Conservation (phyloP, 1,139 yeast genomes). For the Geotrichum fermentans region DNA sequence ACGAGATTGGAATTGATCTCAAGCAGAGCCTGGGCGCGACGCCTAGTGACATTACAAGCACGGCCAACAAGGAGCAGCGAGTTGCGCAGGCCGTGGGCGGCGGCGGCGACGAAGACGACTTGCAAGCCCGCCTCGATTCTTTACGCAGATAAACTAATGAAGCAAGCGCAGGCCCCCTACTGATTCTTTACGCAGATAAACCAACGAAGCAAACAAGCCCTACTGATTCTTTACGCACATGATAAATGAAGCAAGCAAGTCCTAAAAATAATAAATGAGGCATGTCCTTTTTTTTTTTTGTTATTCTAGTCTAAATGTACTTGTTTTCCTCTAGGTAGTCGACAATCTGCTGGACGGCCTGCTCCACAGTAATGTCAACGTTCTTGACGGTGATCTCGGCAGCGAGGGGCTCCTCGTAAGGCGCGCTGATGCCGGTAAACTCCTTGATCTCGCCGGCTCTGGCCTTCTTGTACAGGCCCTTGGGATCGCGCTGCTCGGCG, state of each 20-base stretch:
- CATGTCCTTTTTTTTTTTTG: background rate
- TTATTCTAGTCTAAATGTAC: slow-evolving; percentile 35
- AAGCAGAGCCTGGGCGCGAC: slow-evolving; percentile 53
- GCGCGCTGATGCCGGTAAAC: slow-evolving; percentile 93
- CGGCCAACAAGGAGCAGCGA: slow-evolving; percentile 37
- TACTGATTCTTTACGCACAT: slow-evolving; percentile 69
- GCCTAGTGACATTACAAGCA: slow-evolving; percentile 49
- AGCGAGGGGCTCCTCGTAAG: slow-evolving; percentile 83
- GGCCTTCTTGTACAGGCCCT: slow-evolving; percentile 93
- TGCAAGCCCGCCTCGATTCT: slow-evolving; percentile 84
- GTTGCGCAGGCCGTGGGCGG: slow-evolving; percentile 51
- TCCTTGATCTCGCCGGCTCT: slow-evolving; percentile 91
- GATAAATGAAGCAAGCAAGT: too few relatives aligned
- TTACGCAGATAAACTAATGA: slow-evolving; percentile 50
- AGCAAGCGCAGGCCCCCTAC: slow-evolving; percentile 47
- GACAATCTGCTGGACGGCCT: slow-evolving; percentile 68
- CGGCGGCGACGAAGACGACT: slow-evolving; percentile 57
- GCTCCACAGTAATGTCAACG: slow-evolving; percentile 66
- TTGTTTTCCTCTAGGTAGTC: slow-evolving; percentile 60
- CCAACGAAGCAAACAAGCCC: slow-evolving; percentile 43
- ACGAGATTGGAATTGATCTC: slow-evolving; percentile 90
- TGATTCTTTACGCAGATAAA: slow-evolving; percentile 65
- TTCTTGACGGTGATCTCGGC: slow-evolving; percentile 83
- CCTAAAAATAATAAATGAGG: too few relatives aligned
- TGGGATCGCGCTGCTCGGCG: slow-evolving; percentile 95